Base-by-base conservation (phyloP, 2,329 filamentous ascomycete genomes). In the Alternaria sp. region DNA sequence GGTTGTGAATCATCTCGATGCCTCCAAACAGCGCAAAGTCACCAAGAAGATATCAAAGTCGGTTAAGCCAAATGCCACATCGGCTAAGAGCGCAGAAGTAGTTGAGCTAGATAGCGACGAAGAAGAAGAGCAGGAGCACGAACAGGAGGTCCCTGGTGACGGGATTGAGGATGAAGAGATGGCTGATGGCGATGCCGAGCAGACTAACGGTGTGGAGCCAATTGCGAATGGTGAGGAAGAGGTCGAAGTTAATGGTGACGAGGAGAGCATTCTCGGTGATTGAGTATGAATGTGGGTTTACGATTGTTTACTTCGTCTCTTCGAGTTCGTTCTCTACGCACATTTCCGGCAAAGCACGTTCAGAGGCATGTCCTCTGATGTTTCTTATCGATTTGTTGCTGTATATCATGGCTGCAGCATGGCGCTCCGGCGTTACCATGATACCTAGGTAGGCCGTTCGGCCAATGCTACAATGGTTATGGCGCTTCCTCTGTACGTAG, bases 1-100 rank as follows among this genome's bases (percentile, higher is more conserved):
- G 72, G 89, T 97, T 7, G 83, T 97, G 5, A 87, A 88, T 9
- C 96, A 91, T 77, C 83, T 98, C 5, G 93, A 97, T 72, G 63
- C 64, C 73, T 79, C 87, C 46, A 84, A 85, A 69, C 83, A 84
- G 55, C 67, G 80, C 61, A 78, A 76, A 46, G 80, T 82, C 36
- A 36, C 47, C 4, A 77, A 76, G 63, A 70, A 71, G 51, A 56
- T 59, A 15, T 59, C 50, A n/a, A 70, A 63, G 55, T 61, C 63
- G 5, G 67, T 76, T 52, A 86, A 84, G 40, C 25, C 51, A 9
- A 43, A 30, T 58, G 81, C 77, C 57, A 84, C 82, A 72, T 74
- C 80, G 44, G 82, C 79, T 9, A 83, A 81, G 72, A 80, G 78
- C 49, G 77, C 74, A 67, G 77, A 77, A 55, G 72, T 77, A 10